A percentile compares a stretch with the other conserved stretches of the same genome.
These are phyloP conservation scores for Eucalyptus cladocalyx DNA, from an alignment of 345 rosid species.

Conservation along the genomic window DNA sequence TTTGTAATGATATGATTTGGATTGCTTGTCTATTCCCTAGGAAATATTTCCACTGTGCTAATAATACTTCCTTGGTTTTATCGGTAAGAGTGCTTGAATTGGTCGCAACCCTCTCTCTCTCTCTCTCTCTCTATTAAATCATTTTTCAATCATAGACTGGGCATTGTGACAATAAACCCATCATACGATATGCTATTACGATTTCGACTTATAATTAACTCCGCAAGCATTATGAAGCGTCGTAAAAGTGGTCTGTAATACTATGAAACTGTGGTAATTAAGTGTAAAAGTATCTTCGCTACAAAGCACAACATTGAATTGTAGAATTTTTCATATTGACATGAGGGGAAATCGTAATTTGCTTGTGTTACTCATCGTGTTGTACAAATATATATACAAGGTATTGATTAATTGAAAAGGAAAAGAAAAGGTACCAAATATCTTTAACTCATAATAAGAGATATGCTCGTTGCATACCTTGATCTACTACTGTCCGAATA, in stretches of 20 bases:
- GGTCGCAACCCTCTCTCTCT: not conserved
- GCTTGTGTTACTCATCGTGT: too few relatives aligned
- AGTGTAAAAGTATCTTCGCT: too few relatives aligned
- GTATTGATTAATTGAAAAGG: too few relatives aligned
- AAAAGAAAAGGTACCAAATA: too few relatives aligned
- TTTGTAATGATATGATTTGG: not conserved
- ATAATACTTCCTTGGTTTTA: not conserved
- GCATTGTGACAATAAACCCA: not conserved
- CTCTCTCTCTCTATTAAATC: not conserved
- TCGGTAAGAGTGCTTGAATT: not conserved
- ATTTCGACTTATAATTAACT: not conserved
- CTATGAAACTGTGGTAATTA: not conserved
- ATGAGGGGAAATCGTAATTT: too few relatives aligned
- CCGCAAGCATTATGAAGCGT: not conserved
- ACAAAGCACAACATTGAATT: too few relatives aligned
- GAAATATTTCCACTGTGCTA: not conserved
- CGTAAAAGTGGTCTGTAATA: not conserved
- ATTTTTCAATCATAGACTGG: not conserved
- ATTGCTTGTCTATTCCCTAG: not conserved
- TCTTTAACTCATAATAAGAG: too few relatives aligned
- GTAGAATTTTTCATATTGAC: too few relatives aligned
- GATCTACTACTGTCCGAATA: too few relatives aligned
- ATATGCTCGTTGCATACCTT: too few relatives aligned
- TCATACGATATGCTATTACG: not conserved
- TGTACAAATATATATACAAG: too few relatives aligned